Evolutionary conservation across 2,329 filamentous ascomycete genomes (phyloP).

Genomic region (Aspergillus tubingensis): DNA sequence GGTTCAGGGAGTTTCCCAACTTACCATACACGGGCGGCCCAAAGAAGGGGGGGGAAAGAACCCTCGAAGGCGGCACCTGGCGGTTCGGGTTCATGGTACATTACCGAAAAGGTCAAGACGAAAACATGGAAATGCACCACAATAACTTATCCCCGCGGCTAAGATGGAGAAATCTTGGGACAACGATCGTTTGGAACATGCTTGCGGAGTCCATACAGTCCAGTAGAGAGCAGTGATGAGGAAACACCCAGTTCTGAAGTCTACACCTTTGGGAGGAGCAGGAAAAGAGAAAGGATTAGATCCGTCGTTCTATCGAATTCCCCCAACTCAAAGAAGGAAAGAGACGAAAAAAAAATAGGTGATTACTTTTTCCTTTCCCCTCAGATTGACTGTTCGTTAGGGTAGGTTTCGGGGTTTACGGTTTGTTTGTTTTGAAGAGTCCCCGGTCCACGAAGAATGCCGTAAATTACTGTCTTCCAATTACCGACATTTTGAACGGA

Average conservation of each 20-base stretch:
- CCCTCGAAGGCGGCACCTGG: constrained; percentile 10
- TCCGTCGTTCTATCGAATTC: constrained; percentile 2
- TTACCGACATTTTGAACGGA: background rate
- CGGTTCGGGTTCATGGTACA: background rate
- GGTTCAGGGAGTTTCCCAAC: constrained; percentile 4
- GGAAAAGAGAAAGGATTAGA: background rate
- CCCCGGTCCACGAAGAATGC: background rate
- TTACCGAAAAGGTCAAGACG: constrained; percentile 12
- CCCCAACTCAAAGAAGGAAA: constrained; percentile 1
- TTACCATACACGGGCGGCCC: background rate
- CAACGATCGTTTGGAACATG: background rate
- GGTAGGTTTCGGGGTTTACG: background rate
- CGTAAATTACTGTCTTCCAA: background rate
- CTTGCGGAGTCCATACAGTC: background rate
- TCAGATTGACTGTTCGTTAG: background rate
- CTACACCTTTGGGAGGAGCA: constrained; percentile 1
- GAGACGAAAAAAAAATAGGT: background rate
- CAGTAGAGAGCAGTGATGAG: background rate
- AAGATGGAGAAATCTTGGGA: background rate
- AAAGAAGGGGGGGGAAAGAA: background rate
- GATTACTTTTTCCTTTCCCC: background rate
- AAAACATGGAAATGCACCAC: constrained; percentile 6
- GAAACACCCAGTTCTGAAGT: background rate
- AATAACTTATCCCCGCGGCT: background rate
- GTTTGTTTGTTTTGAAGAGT: constrained; percentile 4